These are phyloP conservation scores for Sistotremastrum niveocremeum DNA, from an alignment of 768 basidiomycete species.

Conservation along the genomic window DNA sequence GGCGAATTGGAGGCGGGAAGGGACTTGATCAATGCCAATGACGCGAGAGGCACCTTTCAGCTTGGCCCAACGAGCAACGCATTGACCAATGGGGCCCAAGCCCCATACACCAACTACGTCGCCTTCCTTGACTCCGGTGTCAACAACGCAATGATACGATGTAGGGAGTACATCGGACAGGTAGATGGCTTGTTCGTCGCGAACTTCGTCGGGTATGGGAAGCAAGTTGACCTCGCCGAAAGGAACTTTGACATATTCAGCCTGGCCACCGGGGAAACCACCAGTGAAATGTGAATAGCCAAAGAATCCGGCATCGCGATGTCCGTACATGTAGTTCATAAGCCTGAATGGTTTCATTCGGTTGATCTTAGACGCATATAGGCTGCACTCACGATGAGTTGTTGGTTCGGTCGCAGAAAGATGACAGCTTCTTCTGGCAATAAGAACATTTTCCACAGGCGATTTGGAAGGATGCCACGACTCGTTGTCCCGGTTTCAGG, in stretches of 20 bases:
- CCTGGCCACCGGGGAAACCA: slow-evolving; percentile 64
- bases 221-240: slow-evolving; percentile 60
- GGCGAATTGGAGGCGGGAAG: slow-evolving; percentile 34
- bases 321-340: slow-evolving; percentile 47
- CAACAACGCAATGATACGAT: slow-evolving; percentile 59
- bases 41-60: slow-evolving; percentile 57
- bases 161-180: slow-evolving; percentile 56
- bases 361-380: neutral
- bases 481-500: slow-evolving; percentile 49
- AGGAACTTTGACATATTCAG: slow-evolving; percentile 62
- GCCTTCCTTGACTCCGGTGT: slow-evolving; percentile 59
- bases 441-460: slow-evolving; percentile 61
- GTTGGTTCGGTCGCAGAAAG: slow-evolving; percentile 65
- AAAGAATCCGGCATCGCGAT: slow-evolving; percentile 57
- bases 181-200: slow-evolving; percentile 48
- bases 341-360: slow-evolving; percentile 19
- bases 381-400: slow-evolving; percentile 34
- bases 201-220: slow-evolving; percentile 48
- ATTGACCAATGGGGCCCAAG: slow-evolving; percentile 54
- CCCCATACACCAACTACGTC: slow-evolving; percentile 65
- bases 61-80: slow-evolving; percentile 43
- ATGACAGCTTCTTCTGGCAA: slow-evolving; percentile 61
- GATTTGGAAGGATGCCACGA: slow-evolving; percentile 70
- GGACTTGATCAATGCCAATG: slow-evolving; percentile 57
- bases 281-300: slow-evolving; percentile 62